Percentiles rank a stretch among this genome's conserved stretches.
Conservation (phyloP, 805 yeast genomes). For the Barnettozyma sucrosica region DNA sequence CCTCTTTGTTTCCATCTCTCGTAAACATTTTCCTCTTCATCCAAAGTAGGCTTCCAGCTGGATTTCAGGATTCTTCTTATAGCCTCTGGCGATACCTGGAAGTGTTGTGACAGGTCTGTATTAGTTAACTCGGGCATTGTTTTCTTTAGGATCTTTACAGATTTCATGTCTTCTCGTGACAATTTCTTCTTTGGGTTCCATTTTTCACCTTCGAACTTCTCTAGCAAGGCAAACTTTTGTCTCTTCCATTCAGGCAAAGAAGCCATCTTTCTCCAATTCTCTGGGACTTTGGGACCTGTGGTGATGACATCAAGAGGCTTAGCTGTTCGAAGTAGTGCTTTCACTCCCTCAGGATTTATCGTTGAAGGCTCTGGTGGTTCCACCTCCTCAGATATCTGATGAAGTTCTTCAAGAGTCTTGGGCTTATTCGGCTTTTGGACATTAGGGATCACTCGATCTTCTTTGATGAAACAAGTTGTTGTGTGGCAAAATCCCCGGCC, state of each 20-base stretch:
- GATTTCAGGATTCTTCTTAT: slow-evolving; percentile 73
- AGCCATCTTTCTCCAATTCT: slow-evolving; percentile 37
- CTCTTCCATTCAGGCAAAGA: slow-evolving; percentile 63
- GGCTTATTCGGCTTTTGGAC: slow-evolving; percentile 2
- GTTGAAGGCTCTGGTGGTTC: not conserved
- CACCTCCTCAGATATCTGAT: slow-evolving; percentile 1
- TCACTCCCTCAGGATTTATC: not conserved
- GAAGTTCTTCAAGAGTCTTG: slow-evolving; percentile 8
- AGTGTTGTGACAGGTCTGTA: slow-evolving; percentile 54
- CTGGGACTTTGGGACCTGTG: slow-evolving; percentile 33
- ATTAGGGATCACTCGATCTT: not conserved
- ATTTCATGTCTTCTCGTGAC: slow-evolving; percentile 63
- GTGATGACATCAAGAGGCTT: slow-evolving; percentile 15
- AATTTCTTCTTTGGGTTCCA: slow-evolving; percentile 69
- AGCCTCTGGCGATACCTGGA: slow-evolving; percentile 74
- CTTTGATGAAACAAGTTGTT: not conserved
- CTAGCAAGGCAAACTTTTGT: slow-evolving; percentile 56
- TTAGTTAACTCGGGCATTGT: slow-evolving; percentile 57
- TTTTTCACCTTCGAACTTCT: slow-evolving; percentile 49
- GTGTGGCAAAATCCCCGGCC: not conserved
- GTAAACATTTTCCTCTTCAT: slow-evolving; percentile 41
- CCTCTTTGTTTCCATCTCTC: slow-evolving; percentile 52
- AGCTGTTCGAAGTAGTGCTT: not conserved
- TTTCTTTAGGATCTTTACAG: slow-evolving; percentile 49
- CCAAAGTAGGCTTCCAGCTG: slow-evolving; percentile 62